Evolutionary conservation across 2,329 filamentous ascomycete species (phyloP).

Genomic region (Trichophyton simii): DNA sequence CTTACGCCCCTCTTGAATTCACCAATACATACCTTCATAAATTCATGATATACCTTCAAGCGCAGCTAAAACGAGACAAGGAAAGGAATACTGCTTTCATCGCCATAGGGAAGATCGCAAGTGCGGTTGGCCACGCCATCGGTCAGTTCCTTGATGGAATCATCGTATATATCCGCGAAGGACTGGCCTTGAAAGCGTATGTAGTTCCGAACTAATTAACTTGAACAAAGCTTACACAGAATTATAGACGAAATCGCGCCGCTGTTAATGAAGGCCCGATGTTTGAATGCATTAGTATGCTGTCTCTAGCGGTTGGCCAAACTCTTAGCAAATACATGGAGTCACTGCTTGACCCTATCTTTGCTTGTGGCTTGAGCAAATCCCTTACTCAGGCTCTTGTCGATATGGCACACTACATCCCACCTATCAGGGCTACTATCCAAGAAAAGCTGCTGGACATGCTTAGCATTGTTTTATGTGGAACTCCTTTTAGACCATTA

Average conservation of each 20-base stretch:
- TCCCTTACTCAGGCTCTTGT: slow-evolving; percentile 91
- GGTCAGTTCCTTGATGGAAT: slow-evolving; percentile 91
- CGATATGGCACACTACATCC: slow-evolving; percentile 98
- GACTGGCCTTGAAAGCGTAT: slow-evolving; percentile 64
- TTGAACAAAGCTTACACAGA: slow-evolving; percentile 20
- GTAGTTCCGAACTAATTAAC: slow-evolving; percentile 11
- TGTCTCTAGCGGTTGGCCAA: slow-evolving; percentile 89
- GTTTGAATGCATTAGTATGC: slow-evolving; percentile 94
- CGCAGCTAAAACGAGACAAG: slow-evolving; percentile 87
- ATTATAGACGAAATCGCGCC: slow-evolving; percentile 41
- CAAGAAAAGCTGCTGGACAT: slow-evolving; percentile 90
- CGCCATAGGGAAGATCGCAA: slow-evolving; percentile 90
- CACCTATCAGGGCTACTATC: slow-evolving; percentile 81
- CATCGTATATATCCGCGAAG: slow-evolving; percentile 83
- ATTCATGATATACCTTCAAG: slow-evolving; percentile 92
- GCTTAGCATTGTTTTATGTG: slow-evolving; percentile 84
- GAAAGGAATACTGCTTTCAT: slow-evolving; percentile 89
- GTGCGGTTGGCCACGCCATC: slow-evolving; percentile 90
- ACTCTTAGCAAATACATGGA: slow-evolving; percentile 98
- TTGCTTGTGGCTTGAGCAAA: slow-evolving; percentile 86
- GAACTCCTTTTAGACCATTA: slow-evolving; percentile 80
- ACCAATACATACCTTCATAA: slow-evolving; percentile 76
- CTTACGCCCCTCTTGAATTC: slow-evolving; percentile 85
- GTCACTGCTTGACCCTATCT: slow-evolving; percentile 85
- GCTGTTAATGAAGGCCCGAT: slow-evolving; percentile 58